Conservation (phyloP, 208 protist genomes). For the Histomonas meleagridis region DNA sequence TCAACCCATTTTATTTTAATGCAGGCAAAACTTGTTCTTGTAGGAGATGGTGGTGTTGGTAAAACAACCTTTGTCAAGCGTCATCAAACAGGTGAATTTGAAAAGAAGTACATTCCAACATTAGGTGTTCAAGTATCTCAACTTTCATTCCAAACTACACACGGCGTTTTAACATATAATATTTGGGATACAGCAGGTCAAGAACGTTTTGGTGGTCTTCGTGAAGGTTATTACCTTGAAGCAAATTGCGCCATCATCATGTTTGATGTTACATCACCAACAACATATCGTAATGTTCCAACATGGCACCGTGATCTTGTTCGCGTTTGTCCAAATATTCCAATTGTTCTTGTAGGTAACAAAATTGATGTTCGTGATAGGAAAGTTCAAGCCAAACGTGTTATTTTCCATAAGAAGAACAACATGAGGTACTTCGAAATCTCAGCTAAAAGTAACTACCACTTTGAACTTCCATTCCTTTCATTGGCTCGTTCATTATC, state of each 20-base stretch:
- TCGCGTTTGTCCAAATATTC: slow-evolving; percentile 97
- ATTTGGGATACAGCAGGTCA: slow-evolving; percentile 97
- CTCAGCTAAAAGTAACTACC: slow-evolving; percentile 99
- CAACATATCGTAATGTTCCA: slow-evolving; percentile 99
- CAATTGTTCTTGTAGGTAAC: slow-evolving; percentile 98
- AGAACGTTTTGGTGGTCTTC: slow-evolving; percentile 85
- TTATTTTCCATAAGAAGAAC: slow-evolving; percentile 97
- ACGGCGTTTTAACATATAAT: slow-evolving; percentile 93
- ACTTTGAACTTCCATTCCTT: slow-evolving; percentile 99
- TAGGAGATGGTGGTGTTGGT: slow-evolving; percentile 96
- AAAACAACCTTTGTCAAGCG: slow-evolving; percentile 99
- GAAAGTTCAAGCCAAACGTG: slow-evolving; percentile 96
- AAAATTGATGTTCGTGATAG: slow-evolving; percentile 99
- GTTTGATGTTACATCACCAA: slow-evolving; percentile 99
- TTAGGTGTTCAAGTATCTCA: slow-evolving; percentile 90
- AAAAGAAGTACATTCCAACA: slow-evolving; percentile 93
- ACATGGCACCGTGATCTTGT: slow-evolving; percentile 97
- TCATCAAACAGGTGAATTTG: slow-evolving; percentile 97
- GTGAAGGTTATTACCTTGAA: slow-evolving; percentile 98
- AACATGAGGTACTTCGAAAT: slow-evolving; percentile 99
- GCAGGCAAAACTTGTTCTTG: slow-evolving; percentile 86
- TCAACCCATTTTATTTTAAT: too few relatives aligned
- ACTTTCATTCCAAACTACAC: slow-evolving; percentile 92
- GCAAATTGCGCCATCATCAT: slow-evolving; percentile 99
- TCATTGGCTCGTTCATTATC: slow-evolving; percentile 88